Evolutionary conservation across 2,329 filamentous ascomycete genomes (phyloP).

Genomic region (Aspergillus quadricinctus): DNA sequence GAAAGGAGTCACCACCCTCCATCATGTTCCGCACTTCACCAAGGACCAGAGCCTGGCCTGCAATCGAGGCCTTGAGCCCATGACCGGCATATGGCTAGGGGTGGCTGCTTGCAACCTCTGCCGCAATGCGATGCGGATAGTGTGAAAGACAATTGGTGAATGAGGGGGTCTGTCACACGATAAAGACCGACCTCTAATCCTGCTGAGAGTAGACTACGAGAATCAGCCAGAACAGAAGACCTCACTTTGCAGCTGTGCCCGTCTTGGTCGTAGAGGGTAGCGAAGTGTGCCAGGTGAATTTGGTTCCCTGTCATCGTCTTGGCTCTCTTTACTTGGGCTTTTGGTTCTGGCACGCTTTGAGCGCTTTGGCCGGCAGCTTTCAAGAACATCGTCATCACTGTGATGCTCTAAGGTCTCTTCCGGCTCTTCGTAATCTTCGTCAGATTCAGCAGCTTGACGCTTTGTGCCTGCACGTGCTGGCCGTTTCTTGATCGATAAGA

Average conservation of each 20-base stretch:
- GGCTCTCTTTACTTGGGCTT: conserved; percentile 12
- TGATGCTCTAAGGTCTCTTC: conserved; percentile 19
- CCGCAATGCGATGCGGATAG: neutral
- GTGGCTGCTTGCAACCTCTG: neutral
- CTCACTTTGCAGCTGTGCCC: conserved; percentile 7
- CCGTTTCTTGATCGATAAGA: conserved; percentile 30
- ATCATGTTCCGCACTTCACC: neutral
- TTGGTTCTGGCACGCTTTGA: conserved; percentile 28
- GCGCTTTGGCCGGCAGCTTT: conserved; percentile 17
- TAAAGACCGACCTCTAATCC: neutral
- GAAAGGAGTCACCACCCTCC: neutral
- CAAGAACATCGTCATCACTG: conserved; percentile 28
- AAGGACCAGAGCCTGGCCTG: neutral
- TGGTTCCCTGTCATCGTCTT: conserved; percentile 14
- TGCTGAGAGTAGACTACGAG: neutral
- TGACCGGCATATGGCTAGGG: neutral
- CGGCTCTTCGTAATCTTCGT: conserved; percentile 29
- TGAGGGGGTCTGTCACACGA: neutral
- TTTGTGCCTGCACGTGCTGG: conserved; percentile 22
- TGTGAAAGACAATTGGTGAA: neutral
- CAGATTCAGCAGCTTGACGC: conserved; percentile 25
- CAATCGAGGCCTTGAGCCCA: neutral
- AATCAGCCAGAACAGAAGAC: conserved; percentile 34
- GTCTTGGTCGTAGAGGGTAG: neutral
- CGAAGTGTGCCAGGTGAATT: conserved; percentile 41